Base-by-base conservation (phyloP, 352 stramenopile genomes). In the Pythium phragmiticola region DNA sequence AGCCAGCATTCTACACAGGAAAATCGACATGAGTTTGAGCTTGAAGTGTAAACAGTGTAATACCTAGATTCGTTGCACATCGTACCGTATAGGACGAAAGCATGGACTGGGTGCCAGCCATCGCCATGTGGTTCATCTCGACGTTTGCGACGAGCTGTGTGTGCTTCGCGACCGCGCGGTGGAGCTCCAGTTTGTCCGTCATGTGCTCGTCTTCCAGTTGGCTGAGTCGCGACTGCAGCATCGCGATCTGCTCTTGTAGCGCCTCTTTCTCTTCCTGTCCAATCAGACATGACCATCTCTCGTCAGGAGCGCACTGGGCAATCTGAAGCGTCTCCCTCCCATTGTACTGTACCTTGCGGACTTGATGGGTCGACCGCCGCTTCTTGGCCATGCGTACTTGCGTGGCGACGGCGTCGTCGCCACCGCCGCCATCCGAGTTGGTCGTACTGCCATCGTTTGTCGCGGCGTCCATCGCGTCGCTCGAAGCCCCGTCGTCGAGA, bases 31-130 rank as follows among this genome's bases (percentile, higher is more conserved):
- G 13, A 43, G 12, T 36, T 5, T 30, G 26, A n/a, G 19, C 13
- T 41, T 4, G 28, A 34, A 53, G 21, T 21, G 21, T 21, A 21
- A 21, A 21, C 21, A 21, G 21, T 21, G 21, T 21, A 21, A 1
- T 21, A 21, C 21, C 21, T 21, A 21, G 21, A 21, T 21, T 21
- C 1, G 21, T 21, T 21, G 21, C 21, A 21, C 47, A 28, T 47
- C 33, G 9, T 26, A 47, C 19, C 55, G 47, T 57, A 19, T 57
- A 65, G 3, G 64, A 50, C 7, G 64, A 70, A 8, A 70, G 42
- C 64, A 70, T 66, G 28, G 55, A 53, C 47, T 70, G 64, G 11
- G 55, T 63, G 28, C 64, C 64, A 2, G 64, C 64, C n/a, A 70
- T 8, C n/a, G 43, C 33, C 36, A 63, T 37, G 46, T 63, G 36